phyloP scores from a whole-genome alignment of 108 stramenopile species.

The Cyclotella baltica region DNA sequence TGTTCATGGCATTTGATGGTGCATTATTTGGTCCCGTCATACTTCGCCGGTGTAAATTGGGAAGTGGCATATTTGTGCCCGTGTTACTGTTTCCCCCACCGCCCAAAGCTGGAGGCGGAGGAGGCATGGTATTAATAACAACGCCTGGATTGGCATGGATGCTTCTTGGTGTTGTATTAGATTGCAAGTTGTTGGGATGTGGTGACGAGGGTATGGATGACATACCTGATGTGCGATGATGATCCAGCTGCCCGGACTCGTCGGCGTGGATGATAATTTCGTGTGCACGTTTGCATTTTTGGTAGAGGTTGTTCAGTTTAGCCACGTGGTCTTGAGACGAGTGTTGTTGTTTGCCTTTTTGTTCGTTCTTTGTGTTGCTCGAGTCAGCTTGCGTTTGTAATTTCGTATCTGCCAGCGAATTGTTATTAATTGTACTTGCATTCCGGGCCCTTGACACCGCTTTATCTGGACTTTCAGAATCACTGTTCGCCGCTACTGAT shows the following conservation, averaged over 20 bases:
- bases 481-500: neutral
- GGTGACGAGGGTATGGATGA: neutral
- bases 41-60: neutral
- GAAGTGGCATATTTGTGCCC: neutral
- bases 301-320: conserved; percentile 5
- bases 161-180: neutral
- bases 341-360: neutral
- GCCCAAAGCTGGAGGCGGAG: conserved; percentile 1
- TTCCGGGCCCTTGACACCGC: too few species aligned
- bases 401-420: neutral
- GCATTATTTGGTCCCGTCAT: neutral
- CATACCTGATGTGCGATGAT: conserved; percentile 1
- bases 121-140: conserved; percentile 17
- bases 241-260: conserved; percentile 6
- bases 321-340: neutral
- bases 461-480: neutral
- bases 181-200: neutral
- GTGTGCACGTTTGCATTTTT: conserved; percentile 25
- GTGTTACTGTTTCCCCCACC: too few species aligned
- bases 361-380: neutral
- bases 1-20: neutral
- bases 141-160: neutral
- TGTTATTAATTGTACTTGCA: too few species aligned
- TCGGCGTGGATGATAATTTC: conserved; percentile 9
- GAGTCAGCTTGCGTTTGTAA: neutral